Evolutionary conservation across 768 basidiomycete genomes (phyloP).

Genomic region (Leccinum subgranulosum): DNA sequence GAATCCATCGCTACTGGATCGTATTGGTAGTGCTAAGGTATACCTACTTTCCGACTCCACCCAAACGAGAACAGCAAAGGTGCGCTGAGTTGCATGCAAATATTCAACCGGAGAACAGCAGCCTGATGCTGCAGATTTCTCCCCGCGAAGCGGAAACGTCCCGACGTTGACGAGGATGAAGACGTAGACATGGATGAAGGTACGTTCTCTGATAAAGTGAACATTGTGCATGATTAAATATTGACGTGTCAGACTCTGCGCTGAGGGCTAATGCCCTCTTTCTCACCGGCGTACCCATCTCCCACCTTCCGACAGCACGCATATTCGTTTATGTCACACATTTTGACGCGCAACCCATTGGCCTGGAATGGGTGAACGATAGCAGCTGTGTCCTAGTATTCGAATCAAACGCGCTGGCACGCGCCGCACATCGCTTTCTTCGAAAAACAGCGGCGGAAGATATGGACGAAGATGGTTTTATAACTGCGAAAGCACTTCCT

Average conservation of each 20-base stretch:
- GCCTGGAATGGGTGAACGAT: slow-evolving; percentile 85
- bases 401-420: slow-evolving; percentile 50
- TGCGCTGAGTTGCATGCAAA: slow-evolving; percentile 51
- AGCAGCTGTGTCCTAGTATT: slow-evolving; percentile 80
- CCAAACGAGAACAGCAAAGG: slow-evolving; percentile 64
- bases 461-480: slow-evolving; percentile 50
- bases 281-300: slow-evolving; percentile 68
- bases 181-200: slow-evolving; percentile 35
- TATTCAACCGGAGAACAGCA: slow-evolving; percentile 34
- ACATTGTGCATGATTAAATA: background rate
- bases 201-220: slow-evolving; percentile 17
- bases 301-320: slow-evolving; percentile 69
- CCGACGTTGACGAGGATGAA: slow-evolving; percentile 35
- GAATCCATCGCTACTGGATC: slow-evolving; percentile 44
- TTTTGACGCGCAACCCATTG: slow-evolving; percentile 71
- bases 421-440: slow-evolving; percentile 46
- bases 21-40: slow-evolving; percentile 74
- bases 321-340: slow-evolving; percentile 82
- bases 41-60: slow-evolving; percentile 72
- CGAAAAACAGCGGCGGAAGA: slow-evolving; percentile 52
- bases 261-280: slow-evolving; percentile 67
- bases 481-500: slow-evolving; percentile 68
- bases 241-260: slow-evolving; percentile 36
- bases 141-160: slow-evolving; percentile 46
- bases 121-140: slow-evolving; percentile 43